phyloP scores from a whole-genome alignment of 768 basidiomycete genomes.

The Lepiota brunneoincarnata region DNA sequence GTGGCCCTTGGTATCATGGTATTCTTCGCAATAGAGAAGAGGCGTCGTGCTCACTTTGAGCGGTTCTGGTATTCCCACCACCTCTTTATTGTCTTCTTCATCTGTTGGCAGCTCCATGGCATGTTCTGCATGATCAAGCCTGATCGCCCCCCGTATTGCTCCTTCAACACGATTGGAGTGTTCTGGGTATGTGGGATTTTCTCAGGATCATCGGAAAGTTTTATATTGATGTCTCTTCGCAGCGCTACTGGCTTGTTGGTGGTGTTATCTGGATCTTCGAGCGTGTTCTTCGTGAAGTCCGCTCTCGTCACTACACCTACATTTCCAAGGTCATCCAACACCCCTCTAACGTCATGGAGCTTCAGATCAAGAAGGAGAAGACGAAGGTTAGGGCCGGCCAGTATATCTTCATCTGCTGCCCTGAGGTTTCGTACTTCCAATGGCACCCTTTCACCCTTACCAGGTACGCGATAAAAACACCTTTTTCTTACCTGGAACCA shows the following conservation, averaged over 20 bases:
- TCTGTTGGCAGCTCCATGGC: conserved; percentile 92
- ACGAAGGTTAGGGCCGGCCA: conserved; percentile 81
- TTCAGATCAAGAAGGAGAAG: conserved; percentile 98
- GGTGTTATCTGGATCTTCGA: conserved; percentile 85
- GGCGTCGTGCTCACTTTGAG: conserved; percentile 77
- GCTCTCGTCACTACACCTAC: conserved; percentile 87
- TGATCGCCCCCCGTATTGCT: conserved; percentile 86
- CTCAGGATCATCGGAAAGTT: background rate
- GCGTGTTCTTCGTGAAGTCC: conserved; percentile 88
- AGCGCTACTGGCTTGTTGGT: conserved; percentile 91
- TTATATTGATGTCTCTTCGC: conserved; percentile 6
- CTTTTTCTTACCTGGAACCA: background rate
- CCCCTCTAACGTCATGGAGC: conserved; percentile 89
- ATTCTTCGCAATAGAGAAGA: conserved; percentile 82
- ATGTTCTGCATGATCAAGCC: conserved; percentile 98
- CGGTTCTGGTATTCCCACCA: conserved; percentile 89
- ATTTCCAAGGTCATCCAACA: conserved; percentile 95
- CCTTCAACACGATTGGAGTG: conserved; percentile 80
- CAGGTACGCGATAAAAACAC: conserved; percentile 39
- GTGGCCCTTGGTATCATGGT: conserved; percentile 73
- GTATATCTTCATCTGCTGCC: conserved; percentile 91
- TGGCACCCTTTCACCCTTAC: conserved; percentile 98
- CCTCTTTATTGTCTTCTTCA: conserved; percentile 90
- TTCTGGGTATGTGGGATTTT: conserved; percentile 75
- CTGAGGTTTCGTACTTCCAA: conserved; percentile 91